phyloP scores from a whole-genome alignment of 1,284 basidiomycete species.

The Anthracocystis panici-leucophaei region DNA sequence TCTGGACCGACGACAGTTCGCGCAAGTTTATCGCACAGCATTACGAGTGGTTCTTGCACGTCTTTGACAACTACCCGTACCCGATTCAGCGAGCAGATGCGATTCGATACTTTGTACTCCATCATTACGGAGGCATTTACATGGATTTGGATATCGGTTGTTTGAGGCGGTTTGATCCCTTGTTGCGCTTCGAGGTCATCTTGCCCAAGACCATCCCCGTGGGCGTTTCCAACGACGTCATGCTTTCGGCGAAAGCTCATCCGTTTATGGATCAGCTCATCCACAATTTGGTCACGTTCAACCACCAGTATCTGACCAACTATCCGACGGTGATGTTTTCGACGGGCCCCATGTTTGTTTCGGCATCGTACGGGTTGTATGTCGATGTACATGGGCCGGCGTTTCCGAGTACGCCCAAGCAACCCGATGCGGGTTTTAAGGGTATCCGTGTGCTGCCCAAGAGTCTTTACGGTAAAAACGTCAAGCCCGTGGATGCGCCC shows the following conservation, averaged over 20 bases:
- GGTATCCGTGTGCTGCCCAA: conserved; percentile 86
- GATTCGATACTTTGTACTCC: conserved; percentile 96
- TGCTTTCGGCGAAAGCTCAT: conserved; percentile 86
- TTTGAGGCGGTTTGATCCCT: conserved; percentile 85
- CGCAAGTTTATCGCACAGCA: conserved; percentile 87
- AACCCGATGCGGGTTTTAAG: conserved; percentile 74
- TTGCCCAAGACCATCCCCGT: conserved; percentile 93
- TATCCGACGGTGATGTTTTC: conserved; percentile 99
- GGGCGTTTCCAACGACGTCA: conserved; percentile 91
- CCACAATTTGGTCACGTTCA: conserved; percentile 87
- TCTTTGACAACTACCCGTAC: conserved; percentile 92
- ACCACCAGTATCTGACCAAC: conserved; percentile 91
- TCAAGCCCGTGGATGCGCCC: conserved; percentile 82
- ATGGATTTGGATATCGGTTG: conserved; percentile 98
- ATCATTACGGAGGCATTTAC: conserved; percentile 93
- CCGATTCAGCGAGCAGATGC: conserved; percentile 95
- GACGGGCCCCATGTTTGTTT: conserved; percentile 77
- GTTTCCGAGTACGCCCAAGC: conserved; percentile 87
- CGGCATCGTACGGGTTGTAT: conserved; percentile 63
- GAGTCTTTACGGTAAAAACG: conserved; percentile 95
- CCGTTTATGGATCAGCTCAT: conserved; percentile 94
- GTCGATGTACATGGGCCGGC: conserved; percentile 81
- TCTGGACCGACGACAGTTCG: conserved; percentile 94
- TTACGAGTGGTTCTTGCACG: conserved; percentile 92
- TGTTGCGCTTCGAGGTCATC: conserved; percentile 88